Conservation (phyloP, 2,329 filamentous ascomycete species). For the Pseudogymnoascus sp. region DNA sequence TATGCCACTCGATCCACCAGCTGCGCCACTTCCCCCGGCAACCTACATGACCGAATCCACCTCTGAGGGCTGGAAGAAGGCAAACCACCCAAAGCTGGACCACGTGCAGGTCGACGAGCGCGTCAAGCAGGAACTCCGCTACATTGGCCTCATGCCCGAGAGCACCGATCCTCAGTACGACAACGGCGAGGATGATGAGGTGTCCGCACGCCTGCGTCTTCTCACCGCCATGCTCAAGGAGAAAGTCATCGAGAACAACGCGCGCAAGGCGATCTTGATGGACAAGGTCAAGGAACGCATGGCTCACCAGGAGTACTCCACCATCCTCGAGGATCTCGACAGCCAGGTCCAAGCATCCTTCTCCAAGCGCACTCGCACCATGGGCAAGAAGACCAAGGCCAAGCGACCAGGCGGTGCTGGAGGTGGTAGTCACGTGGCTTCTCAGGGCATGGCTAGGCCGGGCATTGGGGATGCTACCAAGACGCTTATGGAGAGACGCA, state of each 20-base stretch:
- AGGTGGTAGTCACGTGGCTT: slow-evolving; percentile 57
- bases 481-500: slow-evolving; percentile 83
- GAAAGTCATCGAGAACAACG: slow-evolving; percentile 79
- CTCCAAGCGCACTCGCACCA: slow-evolving; percentile 85
- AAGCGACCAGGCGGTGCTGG: slow-evolving; percentile 69
- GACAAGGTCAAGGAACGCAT: slow-evolving; percentile 87
- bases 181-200: slow-evolving; percentile 85
- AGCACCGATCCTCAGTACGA: slow-evolving; percentile 71
- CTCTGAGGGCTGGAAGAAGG: slow-evolving; percentile 70
- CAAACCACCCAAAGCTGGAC: slow-evolving; percentile 66
- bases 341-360: slow-evolving; percentile 91
- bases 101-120: slow-evolving; percentile 84
- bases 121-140: slow-evolving; percentile 79
- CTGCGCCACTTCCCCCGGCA: slow-evolving; percentile 49
- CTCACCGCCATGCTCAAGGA: slow-evolving; percentile 76
- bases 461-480: slow-evolving; percentile 87
- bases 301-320: slow-evolving; percentile 93
- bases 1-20: slow-evolving; percentile 18
- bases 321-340: slow-evolving; percentile 93
- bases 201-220: slow-evolving; percentile 78
- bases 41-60: slow-evolving; percentile 72
- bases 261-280: slow-evolving; percentile 76
- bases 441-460: slow-evolving; percentile 56
- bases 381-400: slow-evolving; percentile 90
- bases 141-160: slow-evolving; percentile 75